These are phyloP conservation scores for Oryza glaberrima DNA, from an alignment of 176 grass and related monocot species.

Conservation along the genomic window DNA sequence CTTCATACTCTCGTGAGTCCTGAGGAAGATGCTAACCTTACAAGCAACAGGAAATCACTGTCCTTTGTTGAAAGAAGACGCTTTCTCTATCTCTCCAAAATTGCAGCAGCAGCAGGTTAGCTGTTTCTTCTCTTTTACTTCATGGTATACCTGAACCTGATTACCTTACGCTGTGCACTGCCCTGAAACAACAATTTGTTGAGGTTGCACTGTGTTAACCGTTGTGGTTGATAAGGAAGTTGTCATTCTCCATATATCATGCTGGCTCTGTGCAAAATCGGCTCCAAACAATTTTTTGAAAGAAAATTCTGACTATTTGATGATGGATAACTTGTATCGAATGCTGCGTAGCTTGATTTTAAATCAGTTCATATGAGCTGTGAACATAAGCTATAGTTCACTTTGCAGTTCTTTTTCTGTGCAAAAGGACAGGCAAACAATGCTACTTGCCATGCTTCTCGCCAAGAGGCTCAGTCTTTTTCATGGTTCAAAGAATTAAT, in stretches of 20 bases:
- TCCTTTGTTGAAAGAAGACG: conserved; percentile 80
- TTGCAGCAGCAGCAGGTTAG: conserved; percentile 88
- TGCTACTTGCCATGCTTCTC: background rate
- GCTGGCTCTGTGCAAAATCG: conserved; percentile 31
- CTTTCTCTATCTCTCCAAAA: conserved; percentile 95
- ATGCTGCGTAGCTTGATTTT: background rate
- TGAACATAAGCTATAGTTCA: background rate
- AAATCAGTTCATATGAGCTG: background rate
- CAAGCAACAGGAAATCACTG: conserved; percentile 42
- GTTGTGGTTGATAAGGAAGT: conserved; percentile 21
- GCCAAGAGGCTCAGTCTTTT: background rate
- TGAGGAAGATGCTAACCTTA: conserved; percentile 47
- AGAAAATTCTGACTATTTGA: background rate
- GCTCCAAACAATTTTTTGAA: background rate
- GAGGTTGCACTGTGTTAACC: conserved; percentile 7
- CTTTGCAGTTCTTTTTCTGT: background rate
- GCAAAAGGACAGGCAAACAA: background rate
- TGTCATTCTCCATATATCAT: background rate
- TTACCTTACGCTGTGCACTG: background rate
- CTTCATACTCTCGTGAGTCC: conserved; percentile 57
- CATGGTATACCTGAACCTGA: background rate
- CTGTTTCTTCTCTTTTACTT: conserved; percentile 36
- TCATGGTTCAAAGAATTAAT: background rate
- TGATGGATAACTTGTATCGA: conserved; percentile 27
- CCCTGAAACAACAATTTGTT: conserved; percentile 3